Evolutionary conservation across 1,284 basidiomycete genomes (phyloP).

Genomic region (Vanrija sp.): DNA sequence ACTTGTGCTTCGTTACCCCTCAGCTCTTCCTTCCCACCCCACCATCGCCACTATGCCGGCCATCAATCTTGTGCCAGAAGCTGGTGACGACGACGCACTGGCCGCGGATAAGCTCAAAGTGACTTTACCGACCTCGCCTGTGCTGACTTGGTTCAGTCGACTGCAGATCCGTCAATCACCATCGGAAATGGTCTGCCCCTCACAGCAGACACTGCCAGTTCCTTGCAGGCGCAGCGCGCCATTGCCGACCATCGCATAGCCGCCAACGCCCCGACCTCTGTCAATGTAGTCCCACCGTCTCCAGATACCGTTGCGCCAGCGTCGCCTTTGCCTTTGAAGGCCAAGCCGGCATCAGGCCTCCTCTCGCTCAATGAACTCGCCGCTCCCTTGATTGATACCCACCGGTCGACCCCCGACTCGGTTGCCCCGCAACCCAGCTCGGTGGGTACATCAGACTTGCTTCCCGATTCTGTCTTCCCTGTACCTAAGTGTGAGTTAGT

Average conservation of each 20-base stretch:
- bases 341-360: constrained; percentile 13
- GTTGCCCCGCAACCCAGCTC: constrained; percentile 6
- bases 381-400: constrained; percentile 5
- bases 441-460: constrained; percentile 5
- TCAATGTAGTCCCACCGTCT: constrained; percentile 16
- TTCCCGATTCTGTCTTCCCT: constrained; percentile 32
- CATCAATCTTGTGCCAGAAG: constrained; percentile 17
- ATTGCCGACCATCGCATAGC: constrained; percentile 5
- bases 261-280: constrained; percentile 6
- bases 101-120: constrained; percentile 22
- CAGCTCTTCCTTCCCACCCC: too few relatives aligned
- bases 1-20: too few relatives aligned
- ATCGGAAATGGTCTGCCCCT: neutral
- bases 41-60: neutral
- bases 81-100: constrained; percentile 25
- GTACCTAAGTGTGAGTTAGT: constrained; percentile 33
- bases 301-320: neutral
- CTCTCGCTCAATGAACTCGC: constrained; percentile 14
- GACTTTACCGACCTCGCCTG: constrained; percentile 6
- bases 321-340: constrained; percentile 19
- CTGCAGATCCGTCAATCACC: neutral
- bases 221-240: constrained; percentile 11
- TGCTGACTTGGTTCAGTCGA: neutral
- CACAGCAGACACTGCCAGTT: neutral
- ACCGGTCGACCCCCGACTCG: constrained; percentile 8